Conservation (phyloP, 2,329 filamentous ascomycete genomes). For the Trichoderma atrobrunneum region DNA sequence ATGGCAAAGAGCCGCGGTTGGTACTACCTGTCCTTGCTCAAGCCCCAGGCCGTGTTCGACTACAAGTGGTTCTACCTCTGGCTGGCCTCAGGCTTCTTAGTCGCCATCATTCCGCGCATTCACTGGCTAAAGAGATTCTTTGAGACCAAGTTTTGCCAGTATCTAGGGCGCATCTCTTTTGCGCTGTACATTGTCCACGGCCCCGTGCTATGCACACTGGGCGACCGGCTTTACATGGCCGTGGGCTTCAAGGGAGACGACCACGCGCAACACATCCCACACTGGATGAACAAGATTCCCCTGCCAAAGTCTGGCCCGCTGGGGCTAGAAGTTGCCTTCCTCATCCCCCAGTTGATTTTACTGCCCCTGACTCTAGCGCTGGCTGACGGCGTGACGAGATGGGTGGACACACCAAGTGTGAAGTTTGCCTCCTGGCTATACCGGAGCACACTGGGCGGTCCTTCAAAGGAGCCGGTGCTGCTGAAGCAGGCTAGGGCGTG, state of each 20-base stretch:
- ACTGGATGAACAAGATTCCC: constrained; percentile 56
- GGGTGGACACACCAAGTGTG: constrained; percentile 60
- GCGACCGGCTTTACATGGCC: constrained; percentile 62
- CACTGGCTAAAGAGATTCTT: constrained; percentile 57
- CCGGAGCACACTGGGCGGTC: constrained; percentile 11
- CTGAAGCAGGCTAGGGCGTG: constrained; percentile 18
- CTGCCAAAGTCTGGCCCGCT: constrained; percentile 55
- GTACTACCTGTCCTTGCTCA: constrained; percentile 58
- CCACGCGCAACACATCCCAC: constrained; percentile 49
- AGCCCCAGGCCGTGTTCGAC: constrained; percentile 63
- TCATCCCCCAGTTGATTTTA: constrained; percentile 58
- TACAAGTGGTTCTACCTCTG: constrained; percentile 68
- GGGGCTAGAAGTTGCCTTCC: constrained; percentile 59
- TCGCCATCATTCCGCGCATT: constrained; percentile 57
- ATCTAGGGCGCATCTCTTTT: constrained; percentile 61
- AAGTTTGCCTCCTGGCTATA: constrained; percentile 57
- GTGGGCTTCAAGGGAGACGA: constrained; percentile 52
- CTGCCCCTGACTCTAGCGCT: constrained; percentile 58
- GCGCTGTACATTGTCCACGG: constrained; percentile 64
- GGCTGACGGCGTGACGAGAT: constrained; percentile 54
- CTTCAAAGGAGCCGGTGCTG: constrained; percentile 2
- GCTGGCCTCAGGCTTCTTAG: constrained; percentile 55
- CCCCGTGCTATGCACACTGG: constrained; percentile 56
- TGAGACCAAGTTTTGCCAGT: constrained; percentile 57
- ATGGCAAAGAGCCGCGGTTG: constrained; percentile 57